Percentiles rank a stretch among this genome's conserved stretches.
These are phyloP conservation scores for Paecilomyces dactylethromorphus DNA, from an alignment of 2,329 filamentous ascomycete species.

Conservation along the genomic window DNA sequence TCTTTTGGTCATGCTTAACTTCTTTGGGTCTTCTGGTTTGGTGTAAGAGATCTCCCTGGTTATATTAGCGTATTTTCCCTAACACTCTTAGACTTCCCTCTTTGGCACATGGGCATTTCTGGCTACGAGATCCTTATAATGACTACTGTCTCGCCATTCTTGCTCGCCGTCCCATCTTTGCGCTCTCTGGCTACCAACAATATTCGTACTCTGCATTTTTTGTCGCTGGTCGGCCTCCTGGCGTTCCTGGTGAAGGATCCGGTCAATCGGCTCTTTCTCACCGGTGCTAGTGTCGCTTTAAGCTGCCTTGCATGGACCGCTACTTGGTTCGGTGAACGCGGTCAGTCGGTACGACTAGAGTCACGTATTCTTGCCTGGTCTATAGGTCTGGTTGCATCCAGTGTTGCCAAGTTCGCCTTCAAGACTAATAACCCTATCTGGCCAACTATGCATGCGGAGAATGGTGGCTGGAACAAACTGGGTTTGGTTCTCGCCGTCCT, in stretches of 20 bases:
- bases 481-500: slow-evolving; percentile 71
- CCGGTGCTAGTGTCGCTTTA: slow-evolving; percentile 74
- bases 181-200: slow-evolving; percentile 64
- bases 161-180: slow-evolving; percentile 66
- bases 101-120: slow-evolving; percentile 99
- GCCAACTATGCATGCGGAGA: slow-evolving; percentile 84
- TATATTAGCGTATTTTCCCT: slow-evolving; percentile 6
- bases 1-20: slow-evolving; percentile 94
- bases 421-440: slow-evolving; percentile 94
- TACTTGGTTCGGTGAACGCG: slow-evolving; percentile 70
- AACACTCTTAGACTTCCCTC: slow-evolving; percentile 65
- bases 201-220: slow-evolving; percentile 63
- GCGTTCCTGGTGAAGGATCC: slow-evolving; percentile 72
- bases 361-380: slow-evolving; percentile 73
- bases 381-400: slow-evolving; percentile 76
- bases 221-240: slow-evolving; percentile 70
- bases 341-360: slow-evolving; percentile 70
- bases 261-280: slow-evolving; percentile 67
- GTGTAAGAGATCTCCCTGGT: slow-evolving; percentile 57
- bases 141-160: slow-evolving; percentile 70
- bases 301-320: slow-evolving; percentile 79
- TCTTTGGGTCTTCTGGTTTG: slow-evolving; percentile 83
- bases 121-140: slow-evolving; percentile 90
- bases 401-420: slow-evolving; percentile 85
- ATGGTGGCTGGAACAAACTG: slow-evolving; percentile 86